Base-by-base conservation (phyloP, 495 filamentous ascomycete species). In the Penicillium arizonense region DNA sequence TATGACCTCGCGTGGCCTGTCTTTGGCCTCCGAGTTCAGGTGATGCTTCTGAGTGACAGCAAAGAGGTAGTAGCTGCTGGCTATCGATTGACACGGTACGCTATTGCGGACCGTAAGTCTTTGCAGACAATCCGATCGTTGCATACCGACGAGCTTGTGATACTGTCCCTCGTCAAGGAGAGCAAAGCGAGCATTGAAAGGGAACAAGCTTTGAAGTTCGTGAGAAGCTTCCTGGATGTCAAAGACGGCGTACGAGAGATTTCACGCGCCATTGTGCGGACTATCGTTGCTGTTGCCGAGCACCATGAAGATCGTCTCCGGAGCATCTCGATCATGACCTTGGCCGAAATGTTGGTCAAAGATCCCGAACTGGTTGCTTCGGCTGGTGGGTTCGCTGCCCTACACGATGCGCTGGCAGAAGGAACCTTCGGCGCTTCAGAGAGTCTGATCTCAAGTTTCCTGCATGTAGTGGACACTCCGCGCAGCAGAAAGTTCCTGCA, bases 201-300 rank as follows among this genome's bases (percentile, higher is more conserved):
- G 41, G 94, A 98, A 66, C 94, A 98, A 70, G 94, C 94, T 1
- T 69, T 98, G 56, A 98, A 98, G 65, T 97, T 98, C 70, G 89
- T 97, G 21, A 82, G 94, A 50, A 90, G 91, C 6, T 98, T 98
- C 67, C 75, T 98, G 21, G 95, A 97, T 57, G 90, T 98, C 58
- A 96, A 97, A 63, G 90, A 90, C 56, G 94, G 94, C 12, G 87
- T 95, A 5, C 78, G 78, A 40, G 94, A 98, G 65, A 83, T 98
- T 45, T 96, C 93, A 2, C 84, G 87, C 56, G 85, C 87, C 2
- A 83, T 98, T 23, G 83, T 96, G 12, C 81, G 94, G 38, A 89
- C 91, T 16, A 87, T 98, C 51, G 89, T 92, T 28, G 84, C 94
- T 7, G 82, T 96, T 21, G 94, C 94, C 12, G 93, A 97, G 61